phyloP scores from a whole-genome alignment of 2,329 filamentous ascomycete species.

The Cercospora citrullina region DNA sequence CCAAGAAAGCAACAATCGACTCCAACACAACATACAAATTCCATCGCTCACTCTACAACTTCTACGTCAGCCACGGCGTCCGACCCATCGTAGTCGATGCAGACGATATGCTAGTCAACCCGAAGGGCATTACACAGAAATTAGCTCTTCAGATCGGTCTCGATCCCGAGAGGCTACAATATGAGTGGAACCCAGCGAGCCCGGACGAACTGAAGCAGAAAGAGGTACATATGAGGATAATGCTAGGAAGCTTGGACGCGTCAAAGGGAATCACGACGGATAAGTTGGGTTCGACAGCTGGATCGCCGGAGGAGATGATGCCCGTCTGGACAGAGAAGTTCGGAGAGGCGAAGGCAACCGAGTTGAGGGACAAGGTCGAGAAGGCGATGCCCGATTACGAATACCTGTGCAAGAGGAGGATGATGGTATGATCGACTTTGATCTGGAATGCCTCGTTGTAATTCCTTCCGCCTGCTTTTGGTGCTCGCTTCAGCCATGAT shows the following conservation, averaged over 20 bases:
- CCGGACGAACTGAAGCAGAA: constrained; percentile 4
- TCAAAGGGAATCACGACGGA: constrained; percentile 5
- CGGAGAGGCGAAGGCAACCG: background rate
- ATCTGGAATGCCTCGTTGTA: too few species aligned
- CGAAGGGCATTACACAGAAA: constrained; percentile 6
- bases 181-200: constrained; percentile 4
- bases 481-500: too few species aligned
- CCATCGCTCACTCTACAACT: constrained; percentile 11
- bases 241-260: constrained; percentile 6
- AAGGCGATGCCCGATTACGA: constrained; percentile 9
- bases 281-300: background rate
- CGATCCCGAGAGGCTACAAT: background rate
- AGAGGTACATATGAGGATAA: background rate
- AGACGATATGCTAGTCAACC: constrained; percentile 10
- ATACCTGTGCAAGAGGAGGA: constrained; percentile 10
- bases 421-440: background rate
- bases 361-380: constrained; percentile 2
- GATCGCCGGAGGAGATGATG: constrained; percentile 5
- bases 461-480: too few species aligned
- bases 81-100: constrained; percentile 10
- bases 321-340: constrained; percentile 11
- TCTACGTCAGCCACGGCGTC: constrained; percentile 8
- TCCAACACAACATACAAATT: constrained; percentile 1
- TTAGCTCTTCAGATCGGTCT: constrained; percentile 9
- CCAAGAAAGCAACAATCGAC: background rate